Base-by-base conservation (phyloP, 2,329 filamentous ascomycete species). In the Fusarium sp. region DNA sequence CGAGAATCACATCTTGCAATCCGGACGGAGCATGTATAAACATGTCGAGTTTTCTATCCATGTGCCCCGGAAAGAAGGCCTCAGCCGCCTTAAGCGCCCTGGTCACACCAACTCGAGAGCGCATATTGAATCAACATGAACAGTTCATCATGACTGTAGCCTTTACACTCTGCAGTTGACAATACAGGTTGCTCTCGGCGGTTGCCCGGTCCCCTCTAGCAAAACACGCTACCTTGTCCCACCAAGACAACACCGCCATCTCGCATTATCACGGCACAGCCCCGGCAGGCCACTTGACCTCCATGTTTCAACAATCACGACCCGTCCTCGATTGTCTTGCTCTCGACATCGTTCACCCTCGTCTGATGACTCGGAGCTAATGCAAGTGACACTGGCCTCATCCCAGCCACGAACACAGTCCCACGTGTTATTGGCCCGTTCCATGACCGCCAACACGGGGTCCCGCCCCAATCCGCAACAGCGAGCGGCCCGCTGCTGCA, bases 311-410 rank as follows among this genome's bases (percentile, higher is more conserved):
- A 38, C 54, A 60, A 61, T n/a, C 33, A 61, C 56, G 22, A 20
- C 50, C 52, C 29, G 25, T 20, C 52, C n/a, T 45, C 13, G 31
- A 58, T 65, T 22, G 45, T 59, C 54, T 40, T 42, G 58, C 63
- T 54, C 72, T 54, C 40, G 50, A 50, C 45, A 54, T 63, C 33
- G 25, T 42, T 40, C 57, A 73, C 63, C 73, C 72, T 68, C 69
- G 66, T 68, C 72, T 69, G 63, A 74, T 70, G 69, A 72, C 72
- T 73, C n/a, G 63, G 72, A 70, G 57, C 76, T 78, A 74, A 78
- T 78, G 76, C 76, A 69, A 75, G 76, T 78, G 76, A 78, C 76
- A 69, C 75, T 73, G 63, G 68, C 71, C 76, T 75, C 76, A 78
- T 64, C 72, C 73, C 67, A 75, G 73, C 73, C 76, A 77, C 62